Evolutionary conservation across 2,329 filamentous ascomycete genomes (phyloP).

Genomic region (Purpureocillium takamizusanense): DNA sequence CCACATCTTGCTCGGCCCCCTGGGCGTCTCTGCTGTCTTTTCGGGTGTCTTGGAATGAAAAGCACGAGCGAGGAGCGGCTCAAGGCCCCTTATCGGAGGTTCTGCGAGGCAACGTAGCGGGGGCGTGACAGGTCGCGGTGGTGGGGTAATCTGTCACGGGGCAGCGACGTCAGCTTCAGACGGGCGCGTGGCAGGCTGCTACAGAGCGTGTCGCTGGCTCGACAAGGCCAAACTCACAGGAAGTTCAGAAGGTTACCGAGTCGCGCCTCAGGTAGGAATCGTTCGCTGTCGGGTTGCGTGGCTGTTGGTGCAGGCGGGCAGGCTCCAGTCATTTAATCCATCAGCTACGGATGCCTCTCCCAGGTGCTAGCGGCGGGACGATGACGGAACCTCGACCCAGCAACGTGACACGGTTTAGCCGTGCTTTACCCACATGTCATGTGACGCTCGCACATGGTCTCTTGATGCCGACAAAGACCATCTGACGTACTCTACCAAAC

Average conservation of each 20-base stretch:
- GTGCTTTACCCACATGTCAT: conserved; percentile 19
- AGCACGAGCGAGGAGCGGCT: not conserved
- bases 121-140: not conserved
- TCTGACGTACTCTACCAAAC: too few relatives aligned
- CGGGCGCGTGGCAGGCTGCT: too few relatives aligned
- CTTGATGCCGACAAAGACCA: not conserved
- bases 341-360: not conserved
- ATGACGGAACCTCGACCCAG: conserved; percentile 20
- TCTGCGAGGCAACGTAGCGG: not conserved
- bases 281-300: not conserved
- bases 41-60: not conserved
- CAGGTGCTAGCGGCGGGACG: conserved; percentile 10
- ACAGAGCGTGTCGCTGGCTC: too few relatives aligned
- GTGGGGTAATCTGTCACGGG: not conserved
- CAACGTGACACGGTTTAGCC: conserved; percentile 12
- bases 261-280: not conserved
- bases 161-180: not conserved
- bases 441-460: conserved; percentile 18
- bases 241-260: too few relatives aligned
- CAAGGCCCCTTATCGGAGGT: not conserved
- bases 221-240: not conserved
- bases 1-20: conserved; percentile 45
- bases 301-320: not conserved
- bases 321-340: conserved; percentile 3
- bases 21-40: not conserved